Percentiles rank a stretch among this genome's conserved stretches.
phyloP scores from a whole-genome alignment of 768 basidiomycete species.

The Leccinum olivaceopallidum region DNA sequence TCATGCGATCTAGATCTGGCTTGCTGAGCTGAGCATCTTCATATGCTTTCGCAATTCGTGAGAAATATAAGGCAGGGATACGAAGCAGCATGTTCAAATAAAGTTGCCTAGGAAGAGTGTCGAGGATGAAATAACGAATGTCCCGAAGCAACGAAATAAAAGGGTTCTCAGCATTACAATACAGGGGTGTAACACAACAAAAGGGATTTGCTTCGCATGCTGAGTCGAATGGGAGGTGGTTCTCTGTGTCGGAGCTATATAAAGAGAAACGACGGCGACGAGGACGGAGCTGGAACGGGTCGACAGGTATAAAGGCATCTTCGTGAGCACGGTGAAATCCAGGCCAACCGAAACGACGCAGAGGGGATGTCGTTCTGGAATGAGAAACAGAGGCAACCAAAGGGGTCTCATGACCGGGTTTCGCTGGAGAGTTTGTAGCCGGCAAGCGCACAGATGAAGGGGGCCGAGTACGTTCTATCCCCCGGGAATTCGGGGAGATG shows the following conservation, averaged over 20 bases:
- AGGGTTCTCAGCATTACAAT: slow-evolving; percentile 15
- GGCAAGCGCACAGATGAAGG: slow-evolving; percentile 14
- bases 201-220: slow-evolving; percentile 23
- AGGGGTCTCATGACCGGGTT: slow-evolving; percentile 29
- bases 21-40: slow-evolving; percentile 76
- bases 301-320: slow-evolving; percentile 56
- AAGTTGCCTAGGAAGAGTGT: slow-evolving; percentile 42
- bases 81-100: slow-evolving; percentile 56
- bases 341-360: slow-evolving; percentile 57
- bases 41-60: slow-evolving; percentile 74
- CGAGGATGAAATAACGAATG: slow-evolving; percentile 30
- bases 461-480: slow-evolving; percentile 13
- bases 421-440: slow-evolving; percentile 13
- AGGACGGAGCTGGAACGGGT: slow-evolving; percentile 47
- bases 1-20: slow-evolving; percentile 66
- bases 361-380: slow-evolving; percentile 52
- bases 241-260: slow-evolving; percentile 23
- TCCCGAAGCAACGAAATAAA: slow-evolving; percentile 21
- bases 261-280: slow-evolving; percentile 25
- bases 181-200: slow-evolving; percentile 23
- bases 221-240: slow-evolving; percentile 17
- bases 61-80: slow-evolving; percentile 79
- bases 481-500: slow-evolving; percentile 4
- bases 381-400: slow-evolving; percentile 33
- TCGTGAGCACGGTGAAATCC: slow-evolving; percentile 52